Evolutionary conservation across 225 moss, liverwort and hornwort species (phyloP).

Genomic region (Lunularia cruciata): DNA sequence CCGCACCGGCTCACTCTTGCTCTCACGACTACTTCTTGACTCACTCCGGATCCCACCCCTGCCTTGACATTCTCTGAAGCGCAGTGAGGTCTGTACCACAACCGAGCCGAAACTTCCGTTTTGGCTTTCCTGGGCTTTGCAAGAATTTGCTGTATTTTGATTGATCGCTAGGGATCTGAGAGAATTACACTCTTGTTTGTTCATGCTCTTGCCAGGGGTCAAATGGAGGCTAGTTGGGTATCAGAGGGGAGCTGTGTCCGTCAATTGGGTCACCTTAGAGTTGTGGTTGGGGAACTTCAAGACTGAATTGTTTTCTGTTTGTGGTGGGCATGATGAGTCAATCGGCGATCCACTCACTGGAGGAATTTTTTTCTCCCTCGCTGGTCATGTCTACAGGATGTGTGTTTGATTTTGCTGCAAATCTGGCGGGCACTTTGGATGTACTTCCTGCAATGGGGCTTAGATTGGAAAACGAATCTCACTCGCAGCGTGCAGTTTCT

Average conservation of each 20-base stretch:
- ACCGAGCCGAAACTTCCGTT: too few relatives aligned
- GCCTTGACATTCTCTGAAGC: too few relatives aligned
- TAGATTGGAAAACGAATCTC: conserved; percentile 5
- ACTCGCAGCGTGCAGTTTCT: neutral
- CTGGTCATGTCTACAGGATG: conserved; percentile 8
- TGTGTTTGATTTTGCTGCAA: neutral
- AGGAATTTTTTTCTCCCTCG: neutral
- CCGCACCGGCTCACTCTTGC: too few relatives aligned
- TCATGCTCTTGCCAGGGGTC: neutral
- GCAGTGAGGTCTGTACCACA: too few relatives aligned
- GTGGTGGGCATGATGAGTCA: neutral
- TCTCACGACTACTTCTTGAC: too few relatives aligned
- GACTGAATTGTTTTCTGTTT: neutral
- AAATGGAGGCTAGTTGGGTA: neutral
- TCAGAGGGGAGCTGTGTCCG: neutral
- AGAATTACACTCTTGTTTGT: neutral
- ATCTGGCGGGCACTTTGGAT: neutral
- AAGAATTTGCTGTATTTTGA: neutral
- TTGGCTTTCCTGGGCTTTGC: too few relatives aligned
- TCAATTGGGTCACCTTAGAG: neutral
- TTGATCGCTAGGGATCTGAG: neutral
- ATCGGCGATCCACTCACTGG: neutral
- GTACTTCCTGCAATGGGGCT: neutral
- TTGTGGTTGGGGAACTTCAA: neutral
- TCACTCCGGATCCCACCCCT: too few relatives aligned